Evolutionary conservation across 208 protist genomes (phyloP).

Genomic region (Vickermania spadyakhi): DNA sequence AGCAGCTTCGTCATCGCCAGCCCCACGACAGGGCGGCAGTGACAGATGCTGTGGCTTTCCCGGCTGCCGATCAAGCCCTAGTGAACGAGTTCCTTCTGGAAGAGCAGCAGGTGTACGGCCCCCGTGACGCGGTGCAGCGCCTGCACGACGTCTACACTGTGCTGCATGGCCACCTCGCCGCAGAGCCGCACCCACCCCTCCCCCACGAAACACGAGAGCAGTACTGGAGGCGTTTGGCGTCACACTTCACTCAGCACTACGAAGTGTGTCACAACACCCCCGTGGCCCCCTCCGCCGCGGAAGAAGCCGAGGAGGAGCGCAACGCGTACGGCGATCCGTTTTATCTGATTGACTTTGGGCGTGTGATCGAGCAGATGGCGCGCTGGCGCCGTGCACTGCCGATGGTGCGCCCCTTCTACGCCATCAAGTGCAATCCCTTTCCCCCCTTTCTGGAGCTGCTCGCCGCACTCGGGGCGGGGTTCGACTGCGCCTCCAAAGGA

Average conservation of each 20-base stretch:
- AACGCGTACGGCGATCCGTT: constrained; percentile 50
- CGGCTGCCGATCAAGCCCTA: constrained; percentile 22
- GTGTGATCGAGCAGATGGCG: constrained; percentile 56
- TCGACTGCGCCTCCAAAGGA: constrained; percentile 69
- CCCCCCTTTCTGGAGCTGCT: constrained; percentile 44
- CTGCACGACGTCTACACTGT: constrained; percentile 18
- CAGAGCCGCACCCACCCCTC: constrained; percentile 16
- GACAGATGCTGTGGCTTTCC: not conserved
- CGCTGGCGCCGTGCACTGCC: constrained; percentile 54
- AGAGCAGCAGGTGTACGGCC: constrained; percentile 30
- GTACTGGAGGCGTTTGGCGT: constrained; percentile 35
- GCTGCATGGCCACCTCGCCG: constrained; percentile 13
- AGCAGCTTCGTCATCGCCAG: constrained; percentile 1
- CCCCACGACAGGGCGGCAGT: constrained; percentile 1
- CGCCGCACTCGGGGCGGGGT: constrained; percentile 50
- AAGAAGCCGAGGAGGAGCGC: not conserved
- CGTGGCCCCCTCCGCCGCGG: not conserved
- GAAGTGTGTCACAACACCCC: not conserved
- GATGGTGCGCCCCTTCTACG: constrained; percentile 68
- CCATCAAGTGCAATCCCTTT: constrained; percentile 78
- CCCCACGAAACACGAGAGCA: constrained; percentile 26
- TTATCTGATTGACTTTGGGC: constrained; percentile 70
- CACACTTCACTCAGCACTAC: constrained; percentile 22
- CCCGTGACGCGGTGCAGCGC: constrained; percentile 19
- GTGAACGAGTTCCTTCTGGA: constrained; percentile 39